These are phyloP conservation scores for Litsea cubeba DNA, from an alignment of 164 flowering plant species.

Conservation along the genomic window DNA sequence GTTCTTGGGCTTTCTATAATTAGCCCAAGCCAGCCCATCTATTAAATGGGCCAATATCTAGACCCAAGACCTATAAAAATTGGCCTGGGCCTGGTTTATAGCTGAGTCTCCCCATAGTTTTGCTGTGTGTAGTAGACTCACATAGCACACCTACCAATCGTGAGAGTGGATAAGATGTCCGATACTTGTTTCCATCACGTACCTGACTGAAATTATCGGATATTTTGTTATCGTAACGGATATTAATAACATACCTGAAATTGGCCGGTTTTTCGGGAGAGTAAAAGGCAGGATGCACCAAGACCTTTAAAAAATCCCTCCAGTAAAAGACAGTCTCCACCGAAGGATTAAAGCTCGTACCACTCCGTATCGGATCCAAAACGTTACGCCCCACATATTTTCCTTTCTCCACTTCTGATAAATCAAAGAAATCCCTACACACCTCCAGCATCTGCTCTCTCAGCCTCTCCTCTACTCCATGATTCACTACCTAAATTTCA, in stretches of 20 bases:
- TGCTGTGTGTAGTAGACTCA: too few relatives aligned
- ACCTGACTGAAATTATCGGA: too few relatives aligned
- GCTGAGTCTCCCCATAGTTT: too few relatives aligned
- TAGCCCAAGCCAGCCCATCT: too few relatives aligned
- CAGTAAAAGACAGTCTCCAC: slow-evolving; percentile 48
- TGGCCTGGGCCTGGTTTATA: too few relatives aligned
- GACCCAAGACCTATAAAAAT: too few relatives aligned
- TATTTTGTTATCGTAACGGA: too few relatives aligned
- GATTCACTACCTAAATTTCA: slow-evolving; percentile 41
- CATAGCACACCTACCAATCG: too few relatives aligned
- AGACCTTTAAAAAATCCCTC: slow-evolving; percentile 71
- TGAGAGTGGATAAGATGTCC: too few relatives aligned
- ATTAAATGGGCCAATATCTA: too few relatives aligned
- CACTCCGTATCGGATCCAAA: slow-evolving; percentile 50
- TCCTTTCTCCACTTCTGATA: slow-evolving; percentile 53
- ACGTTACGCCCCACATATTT: slow-evolving; percentile 35
- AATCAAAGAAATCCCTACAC: slow-evolving; percentile 39
- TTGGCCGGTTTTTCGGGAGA: slow-evolving; percentile 40
- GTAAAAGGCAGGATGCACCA: slow-evolving; percentile 59
- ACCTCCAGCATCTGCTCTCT: slow-evolving; percentile 34
- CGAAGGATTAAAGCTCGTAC: slow-evolving; percentile 56
- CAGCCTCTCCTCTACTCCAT: slow-evolving; percentile 52
- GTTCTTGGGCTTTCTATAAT: too few relatives aligned
- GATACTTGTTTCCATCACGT: too few relatives aligned
- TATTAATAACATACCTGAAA: slow-evolving; percentile 37